These are phyloP conservation scores for Bryum argenteum DNA, from an alignment of 225 moss, liverwort and hornwort species.

Conservation along the genomic window DNA sequence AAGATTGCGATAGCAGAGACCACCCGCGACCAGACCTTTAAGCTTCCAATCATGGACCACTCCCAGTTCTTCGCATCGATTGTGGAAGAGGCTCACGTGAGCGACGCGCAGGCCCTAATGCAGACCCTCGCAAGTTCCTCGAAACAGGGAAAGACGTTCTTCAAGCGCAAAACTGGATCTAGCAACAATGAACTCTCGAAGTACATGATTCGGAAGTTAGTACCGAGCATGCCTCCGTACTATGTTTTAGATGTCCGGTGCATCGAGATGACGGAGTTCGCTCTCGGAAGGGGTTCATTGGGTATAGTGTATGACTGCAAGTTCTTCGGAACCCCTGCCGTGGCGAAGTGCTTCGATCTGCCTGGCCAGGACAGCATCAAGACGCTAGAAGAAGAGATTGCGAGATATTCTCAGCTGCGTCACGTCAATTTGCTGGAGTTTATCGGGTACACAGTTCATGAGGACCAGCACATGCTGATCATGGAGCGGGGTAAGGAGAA, in stretches of 20 bases:
- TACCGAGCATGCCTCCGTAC: slow-evolving; percentile 25
- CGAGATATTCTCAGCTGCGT: slow-evolving; percentile 32
- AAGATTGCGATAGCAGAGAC: slow-evolving; percentile 53
- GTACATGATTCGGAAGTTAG: slow-evolving; percentile 38
- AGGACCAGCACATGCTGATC: slow-evolving; percentile 41
- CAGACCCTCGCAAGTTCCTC: slow-evolving; percentile 23
- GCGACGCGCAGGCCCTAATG: slow-evolving; percentile 33
- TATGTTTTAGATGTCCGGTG: slow-evolving; percentile 30
- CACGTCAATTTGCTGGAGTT: slow-evolving; percentile 57
- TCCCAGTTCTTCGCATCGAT: slow-evolving; percentile 44
- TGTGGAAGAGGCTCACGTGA: slow-evolving; percentile 48
- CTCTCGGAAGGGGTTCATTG: slow-evolving; percentile 34
- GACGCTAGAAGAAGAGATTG: slow-evolving; percentile 35
- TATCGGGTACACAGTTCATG: slow-evolving; percentile 46
- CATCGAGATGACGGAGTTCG: slow-evolving; percentile 41
- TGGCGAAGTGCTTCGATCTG: slow-evolving; percentile 36
- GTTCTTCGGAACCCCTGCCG: slow-evolving; percentile 48
- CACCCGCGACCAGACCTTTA: slow-evolving; percentile 41
- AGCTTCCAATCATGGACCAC: slow-evolving; percentile 51
- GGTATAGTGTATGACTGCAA: slow-evolving; percentile 55
- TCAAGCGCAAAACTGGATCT: slow-evolving; percentile 45
- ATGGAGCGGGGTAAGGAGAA: slow-evolving; percentile 41
- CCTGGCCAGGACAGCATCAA: slow-evolving; percentile 36
- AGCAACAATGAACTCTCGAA: slow-evolving; percentile 44
- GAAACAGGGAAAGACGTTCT: slow-evolving; percentile 41